Base-by-base conservation (phyloP, 352 stramenopile genomes). In the Albugo laibachii region DNA sequence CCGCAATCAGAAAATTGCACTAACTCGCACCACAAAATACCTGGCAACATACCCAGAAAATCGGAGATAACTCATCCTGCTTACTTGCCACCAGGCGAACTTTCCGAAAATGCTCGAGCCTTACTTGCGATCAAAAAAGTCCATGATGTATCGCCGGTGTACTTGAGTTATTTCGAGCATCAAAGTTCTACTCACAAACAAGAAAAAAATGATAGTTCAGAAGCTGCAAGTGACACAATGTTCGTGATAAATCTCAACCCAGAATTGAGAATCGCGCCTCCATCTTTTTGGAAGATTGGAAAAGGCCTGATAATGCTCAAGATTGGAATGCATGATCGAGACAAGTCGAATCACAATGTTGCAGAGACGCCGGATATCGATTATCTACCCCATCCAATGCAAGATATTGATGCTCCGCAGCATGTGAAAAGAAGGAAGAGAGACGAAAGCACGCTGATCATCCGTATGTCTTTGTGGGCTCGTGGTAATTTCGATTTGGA, bases 181-280 rank as follows among this genome's bases (percentile, higher is more conserved):
- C 24, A 31, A 31, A 31, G 3, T 31, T 31, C 8, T 31, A 31
- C 8, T 8, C 8, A 3, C 3, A 31, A 31, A 31, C 3, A 31
- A 31, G 24, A 31, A 31, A 31, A 3, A 8, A 31, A 31, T 31
- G 24, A 31, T 31, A 31, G 8, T 31, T 31, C 8, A 8, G 59
- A 69, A 47, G 47, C 62, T 11, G 36, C 74, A 14, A 68, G 63
- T 13, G 57, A 80, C 1, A 57, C 61, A 14, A 67, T 66, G 2
- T 92, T 87, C 35, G 69, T 85, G 19, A 48, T 92, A 41, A 92
- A 92, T 48, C 45, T 92, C 39, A 92, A 88, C 27, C 72, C 78
- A 1, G 78, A 92, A 50, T 57, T 92, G 35, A 67, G 78, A 4
- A 60, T 85, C 13, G 83, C 75, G 3, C 66, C 68, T 46, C 68